Conservation (phyloP, 495 filamentous ascomycete genomes). For the Aspergillus indologenus region DNA sequence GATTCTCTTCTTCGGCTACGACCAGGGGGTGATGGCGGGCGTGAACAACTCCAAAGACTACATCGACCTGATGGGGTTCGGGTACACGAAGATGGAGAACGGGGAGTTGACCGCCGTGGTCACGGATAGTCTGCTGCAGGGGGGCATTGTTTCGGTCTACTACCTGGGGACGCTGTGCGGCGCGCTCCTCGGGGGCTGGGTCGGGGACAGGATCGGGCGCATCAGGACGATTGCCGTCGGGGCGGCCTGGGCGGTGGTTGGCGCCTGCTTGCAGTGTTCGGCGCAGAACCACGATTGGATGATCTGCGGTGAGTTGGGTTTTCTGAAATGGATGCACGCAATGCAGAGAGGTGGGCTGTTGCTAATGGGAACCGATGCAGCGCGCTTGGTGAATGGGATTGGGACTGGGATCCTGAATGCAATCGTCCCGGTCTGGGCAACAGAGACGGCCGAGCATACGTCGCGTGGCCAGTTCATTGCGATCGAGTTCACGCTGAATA, state of each 20-base stretch:
- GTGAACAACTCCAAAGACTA: conserved; percentile 67
- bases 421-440: conserved; percentile 70
- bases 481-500: conserved; percentile 72
- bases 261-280: conserved; percentile 58
- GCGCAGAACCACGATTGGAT: conserved; percentile 68
- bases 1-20: conserved; percentile 63
- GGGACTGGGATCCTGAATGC: conserved; percentile 73
- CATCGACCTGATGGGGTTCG: conserved; percentile 63
- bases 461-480: conserved; percentile 68
- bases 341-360: neutral
- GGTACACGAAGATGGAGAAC: conserved; percentile 49
- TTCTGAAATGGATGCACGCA: neutral
- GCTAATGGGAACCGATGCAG: conserved; percentile 28
- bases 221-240: conserved; percentile 61
- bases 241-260: conserved; percentile 54
- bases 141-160: conserved; percentile 67
- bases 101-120: conserved; percentile 49
- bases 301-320: conserved; percentile 53
- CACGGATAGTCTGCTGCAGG: conserved; percentile 61
- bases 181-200: conserved; percentile 56
- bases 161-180: conserved; percentile 67
- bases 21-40: conserved; percentile 73
- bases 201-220: conserved; percentile 59
- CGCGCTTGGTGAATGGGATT: conserved; percentile 63
- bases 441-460: conserved; percentile 65